Conservation (phyloP, 768 basidiomycete species). For the Lentinula detonsa region DNA sequence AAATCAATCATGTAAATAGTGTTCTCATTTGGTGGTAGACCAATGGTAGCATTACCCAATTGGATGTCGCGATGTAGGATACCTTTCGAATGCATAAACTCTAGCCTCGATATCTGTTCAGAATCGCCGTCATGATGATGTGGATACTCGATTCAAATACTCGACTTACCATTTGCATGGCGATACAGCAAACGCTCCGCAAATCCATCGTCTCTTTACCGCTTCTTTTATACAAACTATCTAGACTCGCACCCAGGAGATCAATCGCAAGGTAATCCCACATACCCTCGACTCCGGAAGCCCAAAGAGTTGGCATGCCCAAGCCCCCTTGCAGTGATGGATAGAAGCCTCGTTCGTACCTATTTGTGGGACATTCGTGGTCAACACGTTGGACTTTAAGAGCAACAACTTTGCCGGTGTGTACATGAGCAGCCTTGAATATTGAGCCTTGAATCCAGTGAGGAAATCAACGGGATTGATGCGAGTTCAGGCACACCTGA, state of each 20-base stretch:
- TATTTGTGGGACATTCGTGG: constrained; percentile 73
- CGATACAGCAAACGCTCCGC: constrained; percentile 67
- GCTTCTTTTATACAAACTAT: constrained; percentile 49
- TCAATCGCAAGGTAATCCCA: constrained; percentile 78
- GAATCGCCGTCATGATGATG: neutral
- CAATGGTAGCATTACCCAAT: constrained; percentile 70
- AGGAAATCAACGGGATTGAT: neutral
- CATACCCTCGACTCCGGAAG: constrained; percentile 45
- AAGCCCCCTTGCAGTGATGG: constrained; percentile 64
- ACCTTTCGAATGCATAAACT: constrained; percentile 70
- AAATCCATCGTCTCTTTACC: constrained; percentile 60
- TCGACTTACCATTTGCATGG: constrained; percentile 64
- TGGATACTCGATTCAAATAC: neutral
- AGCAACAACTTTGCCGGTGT: constrained; percentile 56
- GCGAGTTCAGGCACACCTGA: constrained; percentile 43
- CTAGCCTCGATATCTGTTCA: constrained; percentile 59
- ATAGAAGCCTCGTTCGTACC: constrained; percentile 64
- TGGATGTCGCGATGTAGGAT: constrained; percentile 77
- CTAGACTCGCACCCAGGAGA: constrained; percentile 65
- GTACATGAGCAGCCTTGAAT: constrained; percentile 53
- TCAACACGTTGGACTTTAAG: constrained; percentile 67
- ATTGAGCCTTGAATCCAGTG: constrained; percentile 57
- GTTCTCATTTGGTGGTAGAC: constrained; percentile 49
- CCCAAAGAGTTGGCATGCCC: constrained; percentile 73
- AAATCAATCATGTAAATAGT: constrained; percentile 82